phyloP scores from a whole-genome alignment of 1,284 basidiomycete species.

The Kalmanozyma brasiliensis region DNA sequence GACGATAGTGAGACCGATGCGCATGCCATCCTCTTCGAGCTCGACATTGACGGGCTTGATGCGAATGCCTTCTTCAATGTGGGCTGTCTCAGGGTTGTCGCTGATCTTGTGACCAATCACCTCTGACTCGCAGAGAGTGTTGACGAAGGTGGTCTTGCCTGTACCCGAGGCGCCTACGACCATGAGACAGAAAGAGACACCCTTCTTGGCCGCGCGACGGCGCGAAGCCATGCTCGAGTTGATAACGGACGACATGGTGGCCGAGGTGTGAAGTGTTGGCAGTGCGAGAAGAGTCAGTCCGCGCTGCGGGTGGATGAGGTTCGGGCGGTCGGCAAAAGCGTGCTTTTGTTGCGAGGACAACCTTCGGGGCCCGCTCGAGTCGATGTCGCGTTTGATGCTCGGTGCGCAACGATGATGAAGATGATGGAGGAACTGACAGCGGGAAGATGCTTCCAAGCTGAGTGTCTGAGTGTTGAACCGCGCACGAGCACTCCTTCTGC shows the following conservation, averaged over 20 bases:
- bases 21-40: conserved; percentile 97
- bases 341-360: too few relatives aligned
- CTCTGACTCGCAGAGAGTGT: conserved; percentile 69
- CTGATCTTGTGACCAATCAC: conserved; percentile 78
- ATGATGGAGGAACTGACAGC: neutral
- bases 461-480: conserved; percentile 31
- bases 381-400: neutral
- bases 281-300: neutral
- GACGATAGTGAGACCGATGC: conserved; percentile 96
- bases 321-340: too few relatives aligned
- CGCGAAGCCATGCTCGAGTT: conserved; percentile 56
- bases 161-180: conserved; percentile 67
- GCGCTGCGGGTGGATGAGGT: conserved; percentile 3
- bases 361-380: neutral
- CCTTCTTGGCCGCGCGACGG: conserved; percentile 67
- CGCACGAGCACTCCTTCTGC: conserved; percentile 30
- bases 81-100: conserved; percentile 87
- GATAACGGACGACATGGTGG: conserved; percentile 44
- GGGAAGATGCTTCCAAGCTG: conserved; percentile 5
- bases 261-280: neutral
- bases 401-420: neutral
- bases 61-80: conserved; percentile 91
- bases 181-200: conserved; percentile 68
- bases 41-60: conserved; percentile 97
- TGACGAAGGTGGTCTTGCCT: conserved; percentile 67